A percentile compares a stretch with the other conserved stretches of the same genome.
phyloP scores from a whole-genome alignment of 2,329 filamentous ascomycete genomes.

The Xylariaceae sp. region DNA sequence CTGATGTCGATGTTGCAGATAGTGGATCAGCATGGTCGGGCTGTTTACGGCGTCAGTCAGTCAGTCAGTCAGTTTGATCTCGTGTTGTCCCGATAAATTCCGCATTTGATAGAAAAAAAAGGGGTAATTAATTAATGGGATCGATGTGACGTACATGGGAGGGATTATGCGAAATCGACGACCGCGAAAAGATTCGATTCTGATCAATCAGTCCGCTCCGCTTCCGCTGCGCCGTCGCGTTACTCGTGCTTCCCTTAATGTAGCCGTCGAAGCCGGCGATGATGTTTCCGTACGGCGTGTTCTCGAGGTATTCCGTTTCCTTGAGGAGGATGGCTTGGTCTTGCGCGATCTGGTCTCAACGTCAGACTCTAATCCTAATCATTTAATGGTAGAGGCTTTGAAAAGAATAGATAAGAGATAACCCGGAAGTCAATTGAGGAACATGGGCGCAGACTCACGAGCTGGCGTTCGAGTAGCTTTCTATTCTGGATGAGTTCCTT shows the following conservation, averaged over 20 bases:
- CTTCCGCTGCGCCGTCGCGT: slow-evolving; percentile 57
- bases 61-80: no score
- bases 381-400: no score
- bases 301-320: slow-evolving; percentile 85
- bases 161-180: slow-evolving; percentile 56
- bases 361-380: no score
- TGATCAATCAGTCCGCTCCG: slow-evolving; percentile 60
- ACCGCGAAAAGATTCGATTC: slow-evolving; percentile 67
- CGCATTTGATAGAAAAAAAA: no score
- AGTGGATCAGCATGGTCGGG: slow-evolving; percentile 41
- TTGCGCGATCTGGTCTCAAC: slow-evolving; percentile 41
- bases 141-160: slow-evolving; percentile 31
- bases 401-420: no score
- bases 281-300: slow-evolving; percentile 85
- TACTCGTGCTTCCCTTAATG: slow-evolving; percentile 71
- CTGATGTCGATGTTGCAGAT: slow-evolving; percentile 40
- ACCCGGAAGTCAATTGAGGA: background rate
- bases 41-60: slow-evolving; percentile 9
- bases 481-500: slow-evolving; percentile 41
- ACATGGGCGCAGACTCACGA: slow-evolving; percentile 19
- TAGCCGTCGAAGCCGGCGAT: slow-evolving; percentile 98
- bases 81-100: no score
- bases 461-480: slow-evolving; percentile 25
- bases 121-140: background rate
- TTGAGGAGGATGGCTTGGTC: slow-evolving; percentile 82